Evolutionary conservation across 345 rosid genomes (phyloP).

Genomic region (Ceriops tagal): DNA sequence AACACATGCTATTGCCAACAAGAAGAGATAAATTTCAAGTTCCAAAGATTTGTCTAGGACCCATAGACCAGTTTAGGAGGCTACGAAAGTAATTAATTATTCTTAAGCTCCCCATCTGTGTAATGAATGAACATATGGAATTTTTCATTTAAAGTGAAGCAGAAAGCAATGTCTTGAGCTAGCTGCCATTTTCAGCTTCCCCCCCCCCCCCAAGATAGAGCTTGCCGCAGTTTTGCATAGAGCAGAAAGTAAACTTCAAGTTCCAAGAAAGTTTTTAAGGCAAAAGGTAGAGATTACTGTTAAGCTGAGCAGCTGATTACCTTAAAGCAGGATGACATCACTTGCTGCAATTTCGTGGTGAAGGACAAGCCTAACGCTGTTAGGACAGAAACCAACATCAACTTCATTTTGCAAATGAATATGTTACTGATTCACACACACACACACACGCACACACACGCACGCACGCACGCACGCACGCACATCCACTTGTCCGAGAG

Average conservation of each 20-base stretch:
- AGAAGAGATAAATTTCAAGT: too few relatives aligned
- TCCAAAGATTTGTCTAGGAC: too few relatives aligned
- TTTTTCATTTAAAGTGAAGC: neutral
- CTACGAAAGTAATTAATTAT: too few relatives aligned
- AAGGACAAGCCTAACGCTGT: conserved; percentile 71
- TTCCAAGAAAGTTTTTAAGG: neutral
- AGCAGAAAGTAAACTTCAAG: neutral
- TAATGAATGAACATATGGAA: neutral
- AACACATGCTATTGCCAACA: too few relatives aligned
- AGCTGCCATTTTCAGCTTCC: conserved; percentile 35
- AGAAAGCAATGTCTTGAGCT: conserved; percentile 6
- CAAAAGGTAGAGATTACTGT: neutral
- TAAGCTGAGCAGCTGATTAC: conserved; percentile 45
- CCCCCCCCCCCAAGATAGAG: conserved; percentile 32
- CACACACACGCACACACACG: too few relatives aligned
- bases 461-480: too few relatives aligned
- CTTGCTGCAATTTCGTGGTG: conserved; percentile 78
- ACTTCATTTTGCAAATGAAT: neutral
- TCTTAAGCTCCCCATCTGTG: too few relatives aligned
- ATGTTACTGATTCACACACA: neutral
- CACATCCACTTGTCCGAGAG: too few relatives aligned
- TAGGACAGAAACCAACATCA: neutral
- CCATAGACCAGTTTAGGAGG: too few relatives aligned
- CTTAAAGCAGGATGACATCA: conserved; percentile 73
- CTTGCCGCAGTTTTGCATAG: conserved; percentile 38